phyloP scores from a whole-genome alignment of 345 rosid genomes.

The Zanthoxylum bungeanum region DNA sequence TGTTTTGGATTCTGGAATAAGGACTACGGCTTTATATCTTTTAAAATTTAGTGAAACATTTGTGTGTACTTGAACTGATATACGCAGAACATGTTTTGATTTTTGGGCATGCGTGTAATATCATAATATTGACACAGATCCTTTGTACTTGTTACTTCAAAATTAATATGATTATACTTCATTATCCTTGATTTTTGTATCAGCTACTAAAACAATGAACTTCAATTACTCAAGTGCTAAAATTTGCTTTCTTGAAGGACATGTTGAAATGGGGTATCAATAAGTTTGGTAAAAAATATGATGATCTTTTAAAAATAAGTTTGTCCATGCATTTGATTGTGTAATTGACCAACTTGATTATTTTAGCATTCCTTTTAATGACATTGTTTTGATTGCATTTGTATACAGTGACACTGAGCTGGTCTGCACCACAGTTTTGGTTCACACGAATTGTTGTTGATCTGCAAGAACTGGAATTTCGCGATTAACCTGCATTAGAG shows the following conservation, averaged over 20 bases:
- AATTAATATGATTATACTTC: not conserved
- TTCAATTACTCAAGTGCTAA: not conserved
- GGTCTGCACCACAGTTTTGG: constrained; percentile 15
- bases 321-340: not conserved
- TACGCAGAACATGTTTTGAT: not conserved
- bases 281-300: not conserved
- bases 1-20: not conserved
- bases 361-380: not conserved
- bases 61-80: not conserved
- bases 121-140: not conserved
- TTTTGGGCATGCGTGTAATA: not conserved
- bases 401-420: constrained; percentile 22
- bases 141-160: not conserved
- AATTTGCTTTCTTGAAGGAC: not conserved
- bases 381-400: not conserved
- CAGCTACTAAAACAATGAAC: not conserved
- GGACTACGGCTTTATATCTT: not conserved
- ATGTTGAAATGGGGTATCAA: not conserved
- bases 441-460: constrained; percentile 16
- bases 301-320: constrained; percentile 1
- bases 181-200: not conserved
- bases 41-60: not conserved
- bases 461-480: constrained; percentile 16
- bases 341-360: not conserved
- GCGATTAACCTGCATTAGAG: not conserved